A percentile compares a stretch with the other conserved stretches of the same genome.
Evolutionary conservation across 2,329 filamentous ascomycete genomes (phyloP).

Genomic region (Diaporthe sp.): DNA sequence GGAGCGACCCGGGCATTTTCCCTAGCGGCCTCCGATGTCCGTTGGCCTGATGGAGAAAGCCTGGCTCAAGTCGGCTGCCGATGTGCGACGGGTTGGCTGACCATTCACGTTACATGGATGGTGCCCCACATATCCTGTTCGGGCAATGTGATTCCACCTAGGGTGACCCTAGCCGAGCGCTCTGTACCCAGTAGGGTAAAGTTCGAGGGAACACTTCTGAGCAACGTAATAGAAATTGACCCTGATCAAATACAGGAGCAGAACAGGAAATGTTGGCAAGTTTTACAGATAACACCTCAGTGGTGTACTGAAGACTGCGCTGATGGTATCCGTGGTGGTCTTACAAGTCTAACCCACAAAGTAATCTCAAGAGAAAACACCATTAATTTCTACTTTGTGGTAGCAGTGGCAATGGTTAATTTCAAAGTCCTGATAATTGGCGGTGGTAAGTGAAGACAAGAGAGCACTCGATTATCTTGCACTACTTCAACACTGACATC

Average conservation of each 20-base stretch:
- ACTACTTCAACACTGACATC: background rate
- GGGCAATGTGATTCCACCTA: background rate
- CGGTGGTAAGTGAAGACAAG: background rate
- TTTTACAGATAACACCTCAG: background rate
- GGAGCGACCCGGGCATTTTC: background rate
- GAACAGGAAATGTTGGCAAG: too few relatives aligned
- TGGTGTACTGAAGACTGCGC: background rate
- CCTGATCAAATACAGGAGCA: background rate
- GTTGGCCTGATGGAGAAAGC: background rate
- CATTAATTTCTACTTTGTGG: too few relatives aligned
- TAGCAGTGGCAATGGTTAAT: background rate
- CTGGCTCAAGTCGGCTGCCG: conserved; percentile 7
- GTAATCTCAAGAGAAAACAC: background rate
- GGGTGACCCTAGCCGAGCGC: background rate
- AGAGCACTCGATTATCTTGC: background rate
- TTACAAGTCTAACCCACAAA: background rate
- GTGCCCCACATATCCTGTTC: conserved; percentile 3
- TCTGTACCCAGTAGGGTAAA: background rate
- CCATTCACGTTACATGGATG: conserved; percentile 17
- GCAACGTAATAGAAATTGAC: background rate
- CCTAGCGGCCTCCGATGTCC: background rate
- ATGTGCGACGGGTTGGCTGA: background rate
- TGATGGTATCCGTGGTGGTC: background rate
- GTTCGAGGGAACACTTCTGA: background rate
- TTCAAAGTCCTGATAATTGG: background rate